A percentile compares a stretch with the other conserved stretches of the same genome.
These are phyloP conservation scores for Fusarium transvaalense DNA, from an alignment of 2,329 filamentous ascomycete species.

Conservation along the genomic window DNA sequence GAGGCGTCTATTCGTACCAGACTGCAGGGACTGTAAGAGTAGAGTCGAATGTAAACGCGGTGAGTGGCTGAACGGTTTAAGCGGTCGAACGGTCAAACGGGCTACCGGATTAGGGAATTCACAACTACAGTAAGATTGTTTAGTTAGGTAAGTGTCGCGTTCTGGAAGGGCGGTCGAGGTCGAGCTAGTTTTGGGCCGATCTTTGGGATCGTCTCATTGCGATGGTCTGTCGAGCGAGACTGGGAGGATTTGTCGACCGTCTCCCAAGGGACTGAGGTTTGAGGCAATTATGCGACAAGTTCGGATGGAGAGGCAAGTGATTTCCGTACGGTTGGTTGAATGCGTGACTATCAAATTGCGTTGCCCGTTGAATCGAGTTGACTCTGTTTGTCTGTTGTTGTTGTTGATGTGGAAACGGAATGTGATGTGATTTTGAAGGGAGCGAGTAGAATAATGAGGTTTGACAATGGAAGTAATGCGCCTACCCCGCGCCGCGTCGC, in stretches of 20 bases:
- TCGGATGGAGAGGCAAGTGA: constrained; percentile 1
- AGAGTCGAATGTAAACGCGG: not conserved
- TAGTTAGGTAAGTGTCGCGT: constrained; percentile 15
- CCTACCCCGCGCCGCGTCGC: constrained; percentile 14
- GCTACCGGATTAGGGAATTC: constrained; percentile 35
- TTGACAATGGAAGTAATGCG: constrained; percentile 8
- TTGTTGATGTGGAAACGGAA: constrained; percentile 42
- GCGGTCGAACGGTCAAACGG: constrained; percentile 21
- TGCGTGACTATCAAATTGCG: constrained; percentile 15
- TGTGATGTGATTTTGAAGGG: constrained; percentile 29
- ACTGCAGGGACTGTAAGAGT: not conserved
- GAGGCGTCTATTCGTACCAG: constrained; percentile 8
- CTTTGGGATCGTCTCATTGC: constrained; percentile 27
- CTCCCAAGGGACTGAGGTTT: not conserved
- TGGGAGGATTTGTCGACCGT: not conserved
- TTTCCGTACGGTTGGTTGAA: constrained; percentile 6
- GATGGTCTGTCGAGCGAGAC: constrained; percentile 1
- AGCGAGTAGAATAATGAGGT: constrained; percentile 3
- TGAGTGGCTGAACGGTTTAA: constrained; percentile 28
- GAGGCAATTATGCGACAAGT: constrained; percentile 14
- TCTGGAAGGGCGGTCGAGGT: constrained; percentile 44
- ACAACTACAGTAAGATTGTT: constrained; percentile 8
- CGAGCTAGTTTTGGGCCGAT: constrained; percentile 24
- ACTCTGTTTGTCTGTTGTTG: not conserved
- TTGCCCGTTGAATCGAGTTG: constrained; percentile 12